phyloP scores from a whole-genome alignment of 2,329 filamentous ascomycete species.

The Akanthomyces lecanii region DNA sequence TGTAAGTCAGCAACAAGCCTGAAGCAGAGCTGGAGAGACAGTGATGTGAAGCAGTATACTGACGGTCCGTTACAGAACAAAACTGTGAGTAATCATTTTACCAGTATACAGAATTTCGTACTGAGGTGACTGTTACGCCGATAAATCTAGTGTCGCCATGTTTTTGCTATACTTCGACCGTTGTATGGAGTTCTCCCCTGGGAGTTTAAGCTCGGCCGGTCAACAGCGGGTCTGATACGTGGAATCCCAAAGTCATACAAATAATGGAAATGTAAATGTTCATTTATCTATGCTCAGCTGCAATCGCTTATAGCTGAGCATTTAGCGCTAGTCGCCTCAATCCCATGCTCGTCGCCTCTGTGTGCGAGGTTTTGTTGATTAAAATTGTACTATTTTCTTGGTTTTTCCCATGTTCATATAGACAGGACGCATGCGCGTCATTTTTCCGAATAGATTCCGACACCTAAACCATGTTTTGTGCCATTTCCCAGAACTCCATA shows the following conservation, averaged over 20 bases:
- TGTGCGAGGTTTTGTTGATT: background rate
- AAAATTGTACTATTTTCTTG: background rate
- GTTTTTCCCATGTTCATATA: background rate
- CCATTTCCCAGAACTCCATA: conserved; percentile 12
- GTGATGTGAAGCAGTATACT: no score
- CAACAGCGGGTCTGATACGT: background rate
- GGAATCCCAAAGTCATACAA: background rate
- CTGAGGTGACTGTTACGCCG: no score
- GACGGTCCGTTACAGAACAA: no score
- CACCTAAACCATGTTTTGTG: conserved; percentile 5
- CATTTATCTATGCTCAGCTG: background rate
- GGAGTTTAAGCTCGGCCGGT: background rate
- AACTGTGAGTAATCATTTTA: no score
- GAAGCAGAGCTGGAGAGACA: no score
- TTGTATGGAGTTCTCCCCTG: background rate
- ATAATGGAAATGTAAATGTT: background rate
- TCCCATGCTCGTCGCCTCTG: background rate
- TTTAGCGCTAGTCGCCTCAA: background rate
- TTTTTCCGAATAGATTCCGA: background rate
- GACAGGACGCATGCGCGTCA: conserved; percentile 6
- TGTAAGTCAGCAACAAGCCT: no score
- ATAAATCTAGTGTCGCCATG: background rate
- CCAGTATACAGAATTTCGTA: no score
- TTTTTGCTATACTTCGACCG: background rate
- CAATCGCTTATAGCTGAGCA: background rate